These are phyloP conservation scores for Mycena venus DNA, from an alignment of 768 basidiomycete species.

Conservation along the genomic window DNA sequence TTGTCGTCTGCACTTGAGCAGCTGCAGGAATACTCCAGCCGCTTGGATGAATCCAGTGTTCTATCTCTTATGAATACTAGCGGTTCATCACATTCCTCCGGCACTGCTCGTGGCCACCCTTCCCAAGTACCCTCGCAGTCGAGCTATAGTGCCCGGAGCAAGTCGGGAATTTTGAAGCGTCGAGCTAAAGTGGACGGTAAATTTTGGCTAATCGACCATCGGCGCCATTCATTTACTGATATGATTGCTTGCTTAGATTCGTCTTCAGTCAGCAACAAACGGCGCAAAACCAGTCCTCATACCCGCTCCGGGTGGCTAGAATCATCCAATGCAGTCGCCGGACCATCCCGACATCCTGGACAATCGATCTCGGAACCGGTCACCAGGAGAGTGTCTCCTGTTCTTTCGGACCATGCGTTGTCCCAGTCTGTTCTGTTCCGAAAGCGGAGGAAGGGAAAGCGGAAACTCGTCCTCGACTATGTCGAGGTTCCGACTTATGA, in stretches of 20 bases:
- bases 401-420: slow-evolving; percentile 30
- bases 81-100: slow-evolving; percentile 4
- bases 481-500: slow-evolving; percentile 42
- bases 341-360: slow-evolving; percentile 30
- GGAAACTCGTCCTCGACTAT: slow-evolving; percentile 41
- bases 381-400: slow-evolving; percentile 37
- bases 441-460: slow-evolving; percentile 33
- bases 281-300: slow-evolving; percentile 14
- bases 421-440: slow-evolving; percentile 37
- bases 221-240: not conserved
- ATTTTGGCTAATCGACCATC: not conserved
- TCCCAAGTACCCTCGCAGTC: not conserved
- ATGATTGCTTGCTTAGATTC: not conserved
- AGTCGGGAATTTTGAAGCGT: slow-evolving; percentile 10
- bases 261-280: not conserved
- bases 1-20: slow-evolving; percentile 27
- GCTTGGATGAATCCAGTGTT: slow-evolving; percentile 28
- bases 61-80: not conserved
- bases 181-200: slow-evolving; percentile 5
- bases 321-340: slow-evolving; percentile 20
- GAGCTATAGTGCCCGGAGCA: not conserved
- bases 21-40: slow-evolving; percentile 39
- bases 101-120: not conserved
- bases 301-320: not conserved
- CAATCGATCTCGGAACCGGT: slow-evolving; percentile 45